phyloP scores from a whole-genome alignment of 2,329 filamentous ascomycete species.

The Aschersonia sp. region DNA sequence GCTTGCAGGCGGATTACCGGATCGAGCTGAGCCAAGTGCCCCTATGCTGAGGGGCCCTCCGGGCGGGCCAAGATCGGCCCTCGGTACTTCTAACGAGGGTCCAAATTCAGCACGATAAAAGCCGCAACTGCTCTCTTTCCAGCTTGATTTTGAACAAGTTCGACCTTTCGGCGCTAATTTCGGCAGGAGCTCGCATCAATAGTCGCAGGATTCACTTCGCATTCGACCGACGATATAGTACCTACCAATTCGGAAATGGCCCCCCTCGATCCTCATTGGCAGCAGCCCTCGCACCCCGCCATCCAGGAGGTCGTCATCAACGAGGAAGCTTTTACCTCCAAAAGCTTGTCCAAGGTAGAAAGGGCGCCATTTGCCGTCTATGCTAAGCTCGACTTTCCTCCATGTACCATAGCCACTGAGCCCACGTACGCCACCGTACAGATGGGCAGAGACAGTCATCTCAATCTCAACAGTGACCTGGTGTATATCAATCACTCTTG shows the following conservation, averaged over 20 bases:
- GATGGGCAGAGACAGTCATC: slow-evolving; percentile 37
- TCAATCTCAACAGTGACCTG: slow-evolving; percentile 51
- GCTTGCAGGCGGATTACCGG: no score
- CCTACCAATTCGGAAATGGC: slow-evolving; percentile 23
- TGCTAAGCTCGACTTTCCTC: slow-evolving; percentile 51
- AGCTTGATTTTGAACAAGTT: no score
- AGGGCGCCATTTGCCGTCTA: slow-evolving; percentile 50
- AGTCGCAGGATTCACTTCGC: no score
- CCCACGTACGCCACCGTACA: slow-evolving; percentile 53
- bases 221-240: no score
- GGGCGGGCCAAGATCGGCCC: no score
- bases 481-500: slow-evolving; percentile 57
- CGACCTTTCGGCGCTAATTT: no score
- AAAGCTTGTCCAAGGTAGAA: slow-evolving; percentile 39
- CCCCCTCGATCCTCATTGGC: slow-evolving; percentile 43
- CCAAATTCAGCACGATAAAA: no score
- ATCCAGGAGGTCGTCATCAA: slow-evolving; percentile 42
- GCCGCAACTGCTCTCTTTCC: no score
- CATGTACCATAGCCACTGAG: slow-evolving; percentile 38
- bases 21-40: no score
- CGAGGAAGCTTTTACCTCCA: slow-evolving; percentile 40
- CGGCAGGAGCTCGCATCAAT: no score
- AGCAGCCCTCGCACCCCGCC: slow-evolving; percentile 43
- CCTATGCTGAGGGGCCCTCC: no score
- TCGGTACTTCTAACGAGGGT: no score